Evolutionary conservation across 441 rosid genomes (phyloP), one percentile per base, ranked within the genome.

Genomic region (Gossypium schwendimanii): DNA sequence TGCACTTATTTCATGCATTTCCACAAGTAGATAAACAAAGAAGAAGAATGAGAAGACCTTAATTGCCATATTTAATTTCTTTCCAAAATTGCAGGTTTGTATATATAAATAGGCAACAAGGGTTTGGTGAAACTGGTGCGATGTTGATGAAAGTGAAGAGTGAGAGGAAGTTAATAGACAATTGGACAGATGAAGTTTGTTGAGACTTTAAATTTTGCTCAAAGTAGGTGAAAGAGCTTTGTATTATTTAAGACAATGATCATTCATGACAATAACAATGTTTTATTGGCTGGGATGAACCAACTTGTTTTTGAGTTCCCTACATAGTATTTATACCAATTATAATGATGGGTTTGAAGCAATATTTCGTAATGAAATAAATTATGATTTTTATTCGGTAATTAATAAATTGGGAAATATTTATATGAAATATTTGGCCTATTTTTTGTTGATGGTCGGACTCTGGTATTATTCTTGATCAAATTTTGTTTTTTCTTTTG

Each of bases 91-190:
- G n/a, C 10, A 15, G 69, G 39, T 36, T 44, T 72, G 61, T 33
- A 17, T 77, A 49, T 26, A 63, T 67, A 52, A 17, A 60, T 53
- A 20, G 57, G 26, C 3, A 55, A 55, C 2, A 49, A 64, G 45
- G 58, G 76, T 79, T 75, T 77, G 81, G 76, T 75, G 53, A 78
- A 75, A 77, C 60, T 54, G 81, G 81, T 78, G 28, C 21, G 76
- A 77, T 84, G 74, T 76, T 66, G 58, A 41, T 4, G 21, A 15
- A 11, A 47, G 14, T 66, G 41, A 49, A n/a, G 57, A 66, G 53
- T 24, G 52, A 26, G 41, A 65, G 33, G 24, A 21, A 17, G 45
- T 60, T 21, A 2, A 53, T 33, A 47, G 33, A 26, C 26, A 69
- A 17, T 52, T 61, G 33, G 44, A 49, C 41, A 26, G 71, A 49